A percentile compares a stretch with the other conserved stretches of the same genome.
phyloP scores from a whole-genome alignment of 1,284 basidiomycete genomes.

The Puccinia coronata region DNA sequence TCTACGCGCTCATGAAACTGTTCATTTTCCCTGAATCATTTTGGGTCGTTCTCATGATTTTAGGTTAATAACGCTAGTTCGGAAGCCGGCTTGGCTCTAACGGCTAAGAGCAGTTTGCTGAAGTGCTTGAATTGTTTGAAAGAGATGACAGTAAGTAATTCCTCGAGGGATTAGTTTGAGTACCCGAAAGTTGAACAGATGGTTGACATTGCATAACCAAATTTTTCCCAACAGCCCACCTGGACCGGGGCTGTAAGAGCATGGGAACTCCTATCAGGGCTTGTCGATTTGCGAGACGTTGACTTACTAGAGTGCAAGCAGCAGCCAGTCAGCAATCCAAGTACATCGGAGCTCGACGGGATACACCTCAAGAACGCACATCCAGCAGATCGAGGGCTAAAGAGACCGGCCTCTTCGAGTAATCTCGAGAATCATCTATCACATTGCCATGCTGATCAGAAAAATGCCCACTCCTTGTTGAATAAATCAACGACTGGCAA shows the following conservation, averaged over 20 bases:
- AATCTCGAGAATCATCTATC: not conserved
- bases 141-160: conserved; percentile 65
- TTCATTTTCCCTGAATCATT: not conserved
- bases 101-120: conserved; percentile 64
- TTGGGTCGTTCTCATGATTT: not conserved
- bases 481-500: not conserved
- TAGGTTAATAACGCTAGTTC: conserved; percentile 56
- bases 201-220: not conserved
- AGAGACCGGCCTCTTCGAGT: conserved; percentile 21
- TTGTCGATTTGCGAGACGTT: conserved; percentile 37
- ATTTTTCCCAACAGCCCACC: conserved; percentile 11
- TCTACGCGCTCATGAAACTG: not conserved
- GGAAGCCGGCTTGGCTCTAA: conserved; percentile 53
- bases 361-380: not conserved
- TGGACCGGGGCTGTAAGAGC: conserved; percentile 45
- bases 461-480: not conserved
- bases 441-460: not conserved
- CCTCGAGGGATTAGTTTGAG: not conserved
- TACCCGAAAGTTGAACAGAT: not conserved
- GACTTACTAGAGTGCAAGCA: not conserved
- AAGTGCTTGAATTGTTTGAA: conserved; percentile 71
- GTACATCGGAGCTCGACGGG: not conserved
- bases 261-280: conserved; percentile 23
- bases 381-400: conserved; percentile 7
- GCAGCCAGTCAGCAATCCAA: not conserved